Evolutionary conservation across 176 grass and related monocot species (phyloP).

Genomic region (Dendrocalamus sinicus): DNA sequence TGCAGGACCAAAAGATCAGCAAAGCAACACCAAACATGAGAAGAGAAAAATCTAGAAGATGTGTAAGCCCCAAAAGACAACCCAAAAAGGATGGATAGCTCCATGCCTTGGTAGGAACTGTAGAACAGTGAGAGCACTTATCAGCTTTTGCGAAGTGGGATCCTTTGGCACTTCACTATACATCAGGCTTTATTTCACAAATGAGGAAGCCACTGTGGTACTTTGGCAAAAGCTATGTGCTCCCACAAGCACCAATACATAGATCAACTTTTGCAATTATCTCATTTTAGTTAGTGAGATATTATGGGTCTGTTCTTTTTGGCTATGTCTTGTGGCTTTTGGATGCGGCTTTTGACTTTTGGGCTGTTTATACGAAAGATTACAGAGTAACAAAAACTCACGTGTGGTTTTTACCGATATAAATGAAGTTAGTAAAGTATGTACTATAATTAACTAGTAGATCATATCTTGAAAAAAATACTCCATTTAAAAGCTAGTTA

Average conservation of each 20-base stretch:
- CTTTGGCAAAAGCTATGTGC: conserved; percentile 28
- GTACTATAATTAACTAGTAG: too few species aligned
- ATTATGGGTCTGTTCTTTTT: background rate
- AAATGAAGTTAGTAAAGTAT: too few species aligned
- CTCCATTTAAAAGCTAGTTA: too few species aligned
- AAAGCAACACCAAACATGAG: conserved; percentile 6
- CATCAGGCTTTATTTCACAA: conserved; percentile 46
- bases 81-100: conserved; percentile 3
- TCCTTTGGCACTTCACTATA: conserved; percentile 34
- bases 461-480: too few species aligned
- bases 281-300: background rate
- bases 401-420: too few species aligned
- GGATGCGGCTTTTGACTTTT: too few species aligned
- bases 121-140: conserved; percentile 43
- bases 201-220: conserved; percentile 39
- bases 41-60: conserved; percentile 39
- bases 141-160: conserved; percentile 53
- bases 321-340: too few species aligned
- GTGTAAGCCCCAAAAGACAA: conserved; percentile 8
- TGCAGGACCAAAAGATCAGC: conserved; percentile 8
- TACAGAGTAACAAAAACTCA: too few species aligned
- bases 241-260: conserved; percentile 27
- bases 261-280: conserved; percentile 28
- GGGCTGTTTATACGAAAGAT: too few species aligned
- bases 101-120: conserved; percentile 29